A percentile compares a stretch with the other conserved stretches of the same genome.
These are phyloP conservation scores for Acmispon strigosus DNA, from an alignment of 306 rosid species.

Conservation along the genomic window DNA sequence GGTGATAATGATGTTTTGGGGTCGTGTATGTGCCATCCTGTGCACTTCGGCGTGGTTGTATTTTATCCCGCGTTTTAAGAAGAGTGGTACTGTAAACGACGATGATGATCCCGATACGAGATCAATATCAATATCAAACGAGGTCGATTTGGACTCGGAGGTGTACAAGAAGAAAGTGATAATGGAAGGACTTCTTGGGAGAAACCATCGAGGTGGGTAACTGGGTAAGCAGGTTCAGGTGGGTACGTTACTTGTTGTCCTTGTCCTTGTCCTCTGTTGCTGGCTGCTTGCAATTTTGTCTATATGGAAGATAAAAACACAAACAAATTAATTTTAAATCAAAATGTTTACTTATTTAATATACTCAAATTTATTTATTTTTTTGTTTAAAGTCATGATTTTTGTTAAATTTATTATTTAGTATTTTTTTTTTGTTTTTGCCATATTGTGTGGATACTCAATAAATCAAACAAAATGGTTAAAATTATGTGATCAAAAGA, in stretches of 20 bases:
- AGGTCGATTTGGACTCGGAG: conserved; percentile 32
- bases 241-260: neutral
- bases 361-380: neutral
- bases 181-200: conserved; percentile 40
- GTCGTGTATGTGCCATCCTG: conserved; percentile 61
- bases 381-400: neutral
- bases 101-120: neutral
- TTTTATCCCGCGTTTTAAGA: conserved; percentile 34
- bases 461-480: too few relatives aligned
- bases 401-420: neutral
- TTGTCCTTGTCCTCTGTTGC: neutral
- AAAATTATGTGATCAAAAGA: too few relatives aligned
- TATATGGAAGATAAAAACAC: neutral
- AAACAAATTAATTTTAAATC: neutral
- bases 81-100: neutral
- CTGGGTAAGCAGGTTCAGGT: too few relatives aligned
- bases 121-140: too few relatives aligned
- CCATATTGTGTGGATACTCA: too few relatives aligned
- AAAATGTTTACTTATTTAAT: neutral
- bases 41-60: conserved; percentile 67
- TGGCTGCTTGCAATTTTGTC: conserved; percentile 11
- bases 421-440: too few relatives aligned
- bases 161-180: conserved; percentile 37
- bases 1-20: conserved; percentile 49
- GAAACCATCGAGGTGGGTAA: conserved; percentile 21